Base-by-base conservation (phyloP, 176 grass and related monocot genomes). In the Guadua angustifolia region DNA sequence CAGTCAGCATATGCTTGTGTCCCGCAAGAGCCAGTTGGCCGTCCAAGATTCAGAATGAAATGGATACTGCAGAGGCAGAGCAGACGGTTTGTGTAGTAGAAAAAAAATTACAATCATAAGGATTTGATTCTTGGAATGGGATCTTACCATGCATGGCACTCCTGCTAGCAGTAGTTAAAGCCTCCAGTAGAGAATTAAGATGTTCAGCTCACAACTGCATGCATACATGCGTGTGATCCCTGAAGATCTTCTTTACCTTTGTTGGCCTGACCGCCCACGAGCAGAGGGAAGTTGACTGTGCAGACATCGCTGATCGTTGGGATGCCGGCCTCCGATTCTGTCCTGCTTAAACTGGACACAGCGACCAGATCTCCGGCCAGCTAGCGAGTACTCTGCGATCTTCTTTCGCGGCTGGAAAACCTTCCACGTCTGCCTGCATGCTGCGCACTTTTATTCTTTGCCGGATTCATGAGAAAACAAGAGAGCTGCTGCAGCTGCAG, bases 301-400 rank as follows among this genome's bases (percentile, higher is more conserved):
- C 45, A 60, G 22, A 12, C 57, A 60, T 25, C 4, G 57, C 25
- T 5, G 57, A 2, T 24, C 10, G 40, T n/a, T 19, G 56, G 38
- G 79, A 13, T n/a, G 52, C 45, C 76, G 35, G 77, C 47, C 69
- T 39, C 26, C 6, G 50, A 18, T 11, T 12, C 43, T 88, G 86
- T 71, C 79, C 65, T 55, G n/a, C 55, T 49, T 56, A 18, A 88
- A 88, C 80, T 46, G 33, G 80, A 45, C 79, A 78, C 3, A 11
- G 4, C 49, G 33, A 25, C 19, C 42, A 71, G 55, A 45, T 77
- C 64, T 65, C 38, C 38, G 10, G 21, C 75, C 39, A 46, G 45
- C 15, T 13, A 51, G 7, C 45, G 29, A 63, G 5, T 15, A 7
- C 9, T 29, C 59, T 29, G 35, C 8, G 0, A 7, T 39, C 16